Conservation (phyloP, 352 stramenopile genomes). For the Pythium diclinum region DNA sequence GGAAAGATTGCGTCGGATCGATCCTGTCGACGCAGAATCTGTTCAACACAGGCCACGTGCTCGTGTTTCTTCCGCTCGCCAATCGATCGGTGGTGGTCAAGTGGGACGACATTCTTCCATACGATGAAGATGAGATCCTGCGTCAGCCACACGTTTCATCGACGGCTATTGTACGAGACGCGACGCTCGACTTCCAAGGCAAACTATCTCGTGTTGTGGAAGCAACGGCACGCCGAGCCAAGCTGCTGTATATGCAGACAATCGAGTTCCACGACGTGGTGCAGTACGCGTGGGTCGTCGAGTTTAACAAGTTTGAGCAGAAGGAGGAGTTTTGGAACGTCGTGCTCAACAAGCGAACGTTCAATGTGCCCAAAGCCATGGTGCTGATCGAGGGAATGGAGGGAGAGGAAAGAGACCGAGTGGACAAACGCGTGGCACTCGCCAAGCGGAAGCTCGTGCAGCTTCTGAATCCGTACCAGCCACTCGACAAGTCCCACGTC, state of each 20-base stretch:
- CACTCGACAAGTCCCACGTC: constrained; percentile 42
- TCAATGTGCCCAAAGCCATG: constrained; percentile 51
- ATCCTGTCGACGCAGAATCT: constrained; percentile 70
- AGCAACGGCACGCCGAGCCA: constrained; percentile 31
- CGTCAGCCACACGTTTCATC: constrained; percentile 42
- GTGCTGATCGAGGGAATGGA: constrained; percentile 62
- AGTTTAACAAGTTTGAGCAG: constrained; percentile 53
- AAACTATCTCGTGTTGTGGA: constrained; percentile 40
- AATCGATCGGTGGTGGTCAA: constrained; percentile 56
- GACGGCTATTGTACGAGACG: constrained; percentile 27
- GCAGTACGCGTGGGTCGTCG: constrained; percentile 66
- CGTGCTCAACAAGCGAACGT: constrained; percentile 58
- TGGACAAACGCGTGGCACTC: constrained; percentile 53
- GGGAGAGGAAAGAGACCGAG: constrained; percentile 37
- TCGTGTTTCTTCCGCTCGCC: constrained; percentile 55
- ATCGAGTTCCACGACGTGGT: constrained; percentile 67
- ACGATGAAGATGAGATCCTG: constrained; percentile 42
- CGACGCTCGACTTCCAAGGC: constrained; percentile 36
- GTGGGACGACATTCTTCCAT: constrained; percentile 48
- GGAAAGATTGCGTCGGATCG: constrained; percentile 40
- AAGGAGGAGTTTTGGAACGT: constrained; percentile 75
- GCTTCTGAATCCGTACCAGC: constrained; percentile 54
- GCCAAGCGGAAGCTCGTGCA: constrained; percentile 51
- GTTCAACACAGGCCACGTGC: constrained; percentile 48
- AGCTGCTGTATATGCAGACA: constrained; percentile 58